Percentiles rank a stretch among this genome's conserved stretches.
These are phyloP conservation scores for Hirsutella thompsonii DNA, from an alignment of 2,329 filamentous ascomycete species.

Conservation along the genomic window DNA sequence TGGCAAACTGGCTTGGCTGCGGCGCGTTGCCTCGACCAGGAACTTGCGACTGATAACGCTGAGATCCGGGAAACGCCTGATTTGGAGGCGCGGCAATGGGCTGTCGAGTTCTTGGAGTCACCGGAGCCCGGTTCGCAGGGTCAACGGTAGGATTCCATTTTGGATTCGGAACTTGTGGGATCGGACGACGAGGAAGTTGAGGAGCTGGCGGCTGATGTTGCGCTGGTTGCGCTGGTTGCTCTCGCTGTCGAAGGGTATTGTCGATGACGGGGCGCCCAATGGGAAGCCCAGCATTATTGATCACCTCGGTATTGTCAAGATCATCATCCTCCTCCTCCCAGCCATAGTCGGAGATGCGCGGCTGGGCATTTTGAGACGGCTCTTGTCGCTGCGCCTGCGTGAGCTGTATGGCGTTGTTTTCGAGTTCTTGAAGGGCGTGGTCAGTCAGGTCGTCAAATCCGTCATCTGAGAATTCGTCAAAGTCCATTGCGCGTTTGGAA, in stretches of 20 bases:
- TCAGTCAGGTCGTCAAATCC: constrained; percentile 48
- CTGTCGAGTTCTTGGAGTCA: constrained; percentile 7
- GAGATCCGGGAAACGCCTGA: constrained; percentile 5
- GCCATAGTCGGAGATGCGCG: constrained; percentile 23
- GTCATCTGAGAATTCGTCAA: constrained; percentile 51
- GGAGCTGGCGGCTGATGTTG: constrained; percentile 7
- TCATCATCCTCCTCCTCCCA: constrained; percentile 43
- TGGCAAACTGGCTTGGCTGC: constrained; percentile 27
- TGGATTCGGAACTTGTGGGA: constrained; percentile 21
- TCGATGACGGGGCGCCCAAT: constrained; percentile 22
- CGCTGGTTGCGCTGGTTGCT: constrained; percentile 13
- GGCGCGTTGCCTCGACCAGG: constrained; percentile 14
- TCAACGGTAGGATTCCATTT: constrained; percentile 24
- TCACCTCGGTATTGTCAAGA: constrained; percentile 44
- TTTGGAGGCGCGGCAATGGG: constrained; percentile 7
- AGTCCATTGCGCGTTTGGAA: constrained; percentile 18
- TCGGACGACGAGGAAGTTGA: constrained; percentile 12
- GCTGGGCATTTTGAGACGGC: constrained; percentile 10
- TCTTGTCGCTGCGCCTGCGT: constrained; percentile 31
- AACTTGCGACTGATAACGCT: constrained; percentile 3
- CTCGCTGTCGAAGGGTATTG: constrained; percentile 13
- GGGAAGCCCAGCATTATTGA: constrained; percentile 31
- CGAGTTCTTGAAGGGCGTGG: constrained; percentile 46
- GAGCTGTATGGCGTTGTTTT: constrained; percentile 48
- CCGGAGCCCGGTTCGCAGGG: constrained; percentile 9